Evolutionary conservation across 805 yeast genomes (phyloP), one percentile per base, ranked within the genome.

Genomic region (Saccharomycopsis synnaedendra): DNA sequence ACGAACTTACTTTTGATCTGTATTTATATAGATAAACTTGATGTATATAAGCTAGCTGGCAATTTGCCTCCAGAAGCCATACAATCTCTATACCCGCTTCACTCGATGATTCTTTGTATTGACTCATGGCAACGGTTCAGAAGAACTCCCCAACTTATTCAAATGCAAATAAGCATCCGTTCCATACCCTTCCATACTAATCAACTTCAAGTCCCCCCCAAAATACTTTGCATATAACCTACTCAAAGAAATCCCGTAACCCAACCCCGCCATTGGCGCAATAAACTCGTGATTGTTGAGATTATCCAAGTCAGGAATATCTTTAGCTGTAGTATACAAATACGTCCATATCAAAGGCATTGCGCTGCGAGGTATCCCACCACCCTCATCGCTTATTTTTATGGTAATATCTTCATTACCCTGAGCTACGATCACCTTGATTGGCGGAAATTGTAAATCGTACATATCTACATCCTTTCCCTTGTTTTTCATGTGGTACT

Each of bases 251-350:
- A 87, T 70, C 0, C 96, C 96, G 58, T 87, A 89, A 32, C 96
- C 96, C 55, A 84, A 82, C 0, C 96, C 96, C 45, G 95, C 95
- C 85, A 87, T 82, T 50, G 96, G 96, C 0, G 95, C 95, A 60
- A 76, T 76, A 65, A 84, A 82, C 50, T 81, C 83, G 54, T 72
- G 70, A 38, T 67, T 62, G 8, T 60, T 44, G 56, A 45, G 58
- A 57, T 43, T 39, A 2, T 75, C 73, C 43, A 81, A 64, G 28
- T 69, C 72, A 0, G 90, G 90, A 4, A 83, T 74, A 45, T 78
- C 73, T 56, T 79, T 78, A 43, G 88, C 95, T 0, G 96, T 85
- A 3, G 96, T 88, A 65, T 87, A 87, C 62, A 88, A 72, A 62
- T 87, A 87, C 0, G 95, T 85, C 96, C 95, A 88, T 41, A 87